Percentiles rank a stretch among this genome's conserved stretches.
Conservation (phyloP, 257 asterid genomes). For the Scutellaria minor region DNA sequence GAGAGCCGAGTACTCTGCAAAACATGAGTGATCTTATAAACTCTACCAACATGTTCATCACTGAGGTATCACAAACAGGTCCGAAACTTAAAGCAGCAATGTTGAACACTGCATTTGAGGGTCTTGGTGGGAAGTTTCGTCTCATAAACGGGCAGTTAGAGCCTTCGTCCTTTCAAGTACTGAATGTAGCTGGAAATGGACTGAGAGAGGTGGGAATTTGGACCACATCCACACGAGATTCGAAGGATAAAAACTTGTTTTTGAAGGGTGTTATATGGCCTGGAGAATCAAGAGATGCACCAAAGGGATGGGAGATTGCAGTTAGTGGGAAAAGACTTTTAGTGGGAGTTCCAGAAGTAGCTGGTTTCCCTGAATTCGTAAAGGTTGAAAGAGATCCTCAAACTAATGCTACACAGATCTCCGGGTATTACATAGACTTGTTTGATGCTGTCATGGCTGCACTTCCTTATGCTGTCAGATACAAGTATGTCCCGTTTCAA, state of each 20-base stretch:
- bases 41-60: conserved; percentile 29
- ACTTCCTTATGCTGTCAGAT: conserved; percentile 46
- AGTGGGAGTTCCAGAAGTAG: conserved; percentile 49
- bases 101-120: conserved; percentile 38
- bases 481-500: conserved; percentile 42
- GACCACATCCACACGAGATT: conserved; percentile 33
- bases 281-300: conserved; percentile 42
- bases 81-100: conserved; percentile 39
- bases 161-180: conserved; percentile 40
- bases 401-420: conserved; percentile 34
- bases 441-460: conserved; percentile 47
- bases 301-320: conserved; percentile 62
- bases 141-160: conserved; percentile 39
- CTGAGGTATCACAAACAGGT: conserved; percentile 36
- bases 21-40: conserved; percentile 8
- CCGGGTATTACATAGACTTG: conserved; percentile 45
- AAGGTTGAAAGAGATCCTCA: conserved; percentile 42
- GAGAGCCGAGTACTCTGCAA: conserved; percentile 17
- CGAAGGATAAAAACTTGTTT: conserved; percentile 10
- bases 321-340: conserved; percentile 44
- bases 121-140: conserved; percentile 47
- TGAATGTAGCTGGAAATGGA: conserved; percentile 41
- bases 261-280: conserved; percentile 52
- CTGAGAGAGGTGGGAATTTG: conserved; percentile 45
- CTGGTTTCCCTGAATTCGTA: conserved; percentile 41